A percentile compares a stretch with the other conserved stretches of the same genome.
phyloP scores from a whole-genome alignment of 495 filamentous ascomycete species.

The Trichoderma erinaceum region DNA sequence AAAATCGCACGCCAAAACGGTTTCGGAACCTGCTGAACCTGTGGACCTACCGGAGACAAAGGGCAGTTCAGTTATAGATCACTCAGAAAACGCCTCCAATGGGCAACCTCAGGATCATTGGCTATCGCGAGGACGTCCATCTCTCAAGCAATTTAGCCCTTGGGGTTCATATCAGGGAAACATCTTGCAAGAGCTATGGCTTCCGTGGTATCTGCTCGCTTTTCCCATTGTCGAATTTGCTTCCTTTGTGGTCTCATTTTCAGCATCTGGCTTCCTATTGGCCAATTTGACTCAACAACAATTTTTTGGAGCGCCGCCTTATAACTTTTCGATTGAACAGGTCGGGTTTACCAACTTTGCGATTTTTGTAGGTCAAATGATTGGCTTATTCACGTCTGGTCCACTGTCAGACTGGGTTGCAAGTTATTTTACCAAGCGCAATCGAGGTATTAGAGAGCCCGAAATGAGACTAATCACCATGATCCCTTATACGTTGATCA shows the following conservation, averaged over 20 bases:
- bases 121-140: constrained; percentile 50
- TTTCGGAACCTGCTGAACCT: background rate
- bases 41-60: constrained; percentile 15
- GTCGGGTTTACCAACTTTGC: constrained; percentile 44
- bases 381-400: constrained; percentile 52
- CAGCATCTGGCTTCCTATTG: constrained; percentile 51
- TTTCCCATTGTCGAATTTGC: constrained; percentile 61
- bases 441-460: constrained; percentile 54
- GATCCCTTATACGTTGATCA: constrained; percentile 54
- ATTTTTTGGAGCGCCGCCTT: constrained; percentile 55
- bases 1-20: constrained; percentile 18
- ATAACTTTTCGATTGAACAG: constrained; percentile 42
- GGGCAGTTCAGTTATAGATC: background rate
- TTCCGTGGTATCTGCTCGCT: constrained; percentile 54
- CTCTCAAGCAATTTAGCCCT: constrained; percentile 49
- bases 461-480: constrained; percentile 56
- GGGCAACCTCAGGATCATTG: constrained; percentile 23
- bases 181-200: constrained; percentile 34
- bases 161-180: constrained; percentile 35
- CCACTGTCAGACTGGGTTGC: constrained; percentile 52
- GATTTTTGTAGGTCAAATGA: constrained; percentile 44
- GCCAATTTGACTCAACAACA: constrained; percentile 58
- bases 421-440: constrained; percentile 45
- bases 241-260: constrained; percentile 58
- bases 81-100: constrained; percentile 6